These are phyloP conservation scores for Austroboletus novae-zelandiae DNA, from an alignment of 1,284 basidiomycete genomes.

Conservation along the genomic window DNA sequence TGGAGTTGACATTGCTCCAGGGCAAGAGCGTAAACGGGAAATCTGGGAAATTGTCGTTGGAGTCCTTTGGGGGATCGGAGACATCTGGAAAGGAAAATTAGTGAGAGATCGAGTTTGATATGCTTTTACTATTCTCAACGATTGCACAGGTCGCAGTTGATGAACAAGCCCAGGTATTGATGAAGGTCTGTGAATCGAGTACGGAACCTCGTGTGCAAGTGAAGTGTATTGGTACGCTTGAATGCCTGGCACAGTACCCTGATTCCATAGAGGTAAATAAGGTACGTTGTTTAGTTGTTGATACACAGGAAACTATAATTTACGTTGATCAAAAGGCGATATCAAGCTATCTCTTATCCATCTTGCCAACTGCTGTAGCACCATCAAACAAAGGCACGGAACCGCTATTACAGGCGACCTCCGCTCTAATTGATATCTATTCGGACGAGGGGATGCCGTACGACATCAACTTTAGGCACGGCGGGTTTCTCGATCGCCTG, in stretches of 20 bases:
- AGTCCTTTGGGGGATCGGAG: slow-evolving; percentile 77
- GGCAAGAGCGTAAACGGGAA: slow-evolving; percentile 63
- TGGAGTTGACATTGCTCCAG: slow-evolving; percentile 57
- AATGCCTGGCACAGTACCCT: slow-evolving; percentile 73
- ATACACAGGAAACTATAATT: slow-evolving; percentile 13
- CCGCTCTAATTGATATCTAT: slow-evolving; percentile 92
- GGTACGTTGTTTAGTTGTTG: slow-evolving; percentile 36
- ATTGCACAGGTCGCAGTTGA: slow-evolving; percentile 46
- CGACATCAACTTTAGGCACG: slow-evolving; percentile 77
- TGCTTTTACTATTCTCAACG: slow-evolving; percentile 2
- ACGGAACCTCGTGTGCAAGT: slow-evolving; percentile 59
- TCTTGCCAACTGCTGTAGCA: slow-evolving; percentile 42
- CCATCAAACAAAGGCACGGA: slow-evolving; percentile 57
- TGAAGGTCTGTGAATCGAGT: slow-evolving; percentile 59
- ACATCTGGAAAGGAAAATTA: slow-evolving; percentile 62
- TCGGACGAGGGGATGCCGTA: slow-evolving; percentile 86
- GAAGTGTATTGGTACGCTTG: slow-evolving; percentile 79
- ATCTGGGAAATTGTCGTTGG: slow-evolving; percentile 74
- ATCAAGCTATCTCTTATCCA: slow-evolving; percentile 62
- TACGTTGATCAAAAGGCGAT: slow-evolving; percentile 50
- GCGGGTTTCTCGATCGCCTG: slow-evolving; percentile 53
- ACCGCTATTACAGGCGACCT: slow-evolving; percentile 75
- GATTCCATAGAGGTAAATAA: slow-evolving; percentile 67
- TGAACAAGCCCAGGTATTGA: slow-evolving; percentile 64
- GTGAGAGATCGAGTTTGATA: slow-evolving; percentile 35